Evolutionary conservation across 1,139 yeast genomes (phyloP).

Genomic region (Taphrina betulina): DNA sequence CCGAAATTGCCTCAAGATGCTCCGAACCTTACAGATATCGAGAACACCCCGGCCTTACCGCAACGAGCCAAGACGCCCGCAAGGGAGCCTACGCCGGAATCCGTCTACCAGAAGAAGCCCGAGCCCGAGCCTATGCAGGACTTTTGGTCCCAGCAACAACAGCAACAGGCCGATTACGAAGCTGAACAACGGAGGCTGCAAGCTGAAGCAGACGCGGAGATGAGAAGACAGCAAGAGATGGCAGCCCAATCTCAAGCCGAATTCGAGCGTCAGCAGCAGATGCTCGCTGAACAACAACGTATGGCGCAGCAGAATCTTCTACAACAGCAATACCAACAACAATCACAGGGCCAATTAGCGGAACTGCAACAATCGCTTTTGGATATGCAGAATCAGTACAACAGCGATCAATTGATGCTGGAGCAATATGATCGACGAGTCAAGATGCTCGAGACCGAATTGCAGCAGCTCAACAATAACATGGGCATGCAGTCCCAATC

Average conservation of each 20-base stretch:
- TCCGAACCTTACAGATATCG: slow-evolving; percentile 59
- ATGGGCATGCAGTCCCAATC: slow-evolving; percentile 73
- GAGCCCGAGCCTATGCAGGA: slow-evolving; percentile 44
- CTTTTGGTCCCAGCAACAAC: slow-evolving; percentile 51
- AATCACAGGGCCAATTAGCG: slow-evolving; percentile 74
- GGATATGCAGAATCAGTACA: slow-evolving; percentile 75
- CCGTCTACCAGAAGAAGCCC: slow-evolving; percentile 40
- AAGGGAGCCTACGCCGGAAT: slow-evolving; percentile 42
- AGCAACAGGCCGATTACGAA: slow-evolving; percentile 50
- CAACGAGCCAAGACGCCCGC: slow-evolving; percentile 51
- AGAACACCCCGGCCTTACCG: slow-evolving; percentile 49
- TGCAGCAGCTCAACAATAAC: slow-evolving; percentile 60
- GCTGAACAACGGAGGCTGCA: slow-evolving; percentile 53
- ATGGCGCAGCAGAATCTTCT: slow-evolving; percentile 71
- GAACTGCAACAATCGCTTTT: slow-evolving; percentile 80
- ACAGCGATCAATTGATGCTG: slow-evolving; percentile 77
- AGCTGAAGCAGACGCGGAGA: slow-evolving; percentile 44
- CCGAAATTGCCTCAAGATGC: slow-evolving; percentile 77
- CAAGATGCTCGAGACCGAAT: slow-evolving; percentile 74
- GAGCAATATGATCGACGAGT: slow-evolving; percentile 88
- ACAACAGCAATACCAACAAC: slow-evolving; percentile 69
- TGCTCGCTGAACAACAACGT: slow-evolving; percentile 67
- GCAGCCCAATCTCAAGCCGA: slow-evolving; percentile 63
- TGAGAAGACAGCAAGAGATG: slow-evolving; percentile 50
- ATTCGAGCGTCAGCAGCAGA: slow-evolving; percentile 69